Conservation (phyloP, 1,284 basidiomycete genomes). For the Mrakiaceae sp. region DNA sequence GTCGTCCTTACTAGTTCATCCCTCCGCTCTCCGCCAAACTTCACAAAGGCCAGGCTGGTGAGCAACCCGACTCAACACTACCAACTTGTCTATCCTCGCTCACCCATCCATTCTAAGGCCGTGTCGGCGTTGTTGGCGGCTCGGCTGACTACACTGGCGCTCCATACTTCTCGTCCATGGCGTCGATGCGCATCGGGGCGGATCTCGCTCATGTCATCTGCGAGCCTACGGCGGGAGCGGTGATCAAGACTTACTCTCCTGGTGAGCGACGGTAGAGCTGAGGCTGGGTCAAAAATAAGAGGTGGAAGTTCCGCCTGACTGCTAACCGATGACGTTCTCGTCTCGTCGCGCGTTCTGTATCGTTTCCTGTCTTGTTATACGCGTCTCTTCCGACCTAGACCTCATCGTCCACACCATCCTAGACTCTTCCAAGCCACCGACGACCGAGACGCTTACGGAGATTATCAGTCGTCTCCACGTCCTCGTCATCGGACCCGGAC, state of each 20-base stretch:
- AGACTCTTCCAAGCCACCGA: slow-evolving; percentile 23
- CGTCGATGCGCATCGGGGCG: slow-evolving; percentile 74
- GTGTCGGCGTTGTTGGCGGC: slow-evolving; percentile 88
- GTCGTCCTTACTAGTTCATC: slow-evolving; percentile 28
- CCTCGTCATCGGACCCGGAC: slow-evolving; percentile 82
- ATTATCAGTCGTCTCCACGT: slow-evolving; percentile 79
- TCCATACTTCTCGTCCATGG: slow-evolving; percentile 84
- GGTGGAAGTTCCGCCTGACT: too few relatives aligned
- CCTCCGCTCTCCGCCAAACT: slow-evolving; percentile 43
- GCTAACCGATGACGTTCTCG: too few relatives aligned
- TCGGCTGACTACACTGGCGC: slow-evolving; percentile 92
- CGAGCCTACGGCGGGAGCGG: slow-evolving; percentile 72
- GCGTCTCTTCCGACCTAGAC: slow-evolving; percentile 39
- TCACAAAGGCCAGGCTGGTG: slow-evolving; percentile 91
- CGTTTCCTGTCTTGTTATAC: not conserved
- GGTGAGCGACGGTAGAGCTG: slow-evolving; percentile 1
- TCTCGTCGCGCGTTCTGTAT: not conserved
- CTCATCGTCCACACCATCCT: slow-evolving; percentile 92
- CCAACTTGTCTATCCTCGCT: not conserved
- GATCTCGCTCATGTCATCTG: slow-evolving; percentile 96
- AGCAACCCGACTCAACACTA: not conserved
- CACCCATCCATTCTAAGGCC: slow-evolving; percentile 37
- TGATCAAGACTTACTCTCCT: slow-evolving; percentile 88
- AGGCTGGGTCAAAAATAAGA: too few relatives aligned
- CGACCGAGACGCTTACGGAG: slow-evolving; percentile 43